phyloP scores from a whole-genome alignment of 306 rosid genomes.

The Styphnolobium japonicum region DNA sequence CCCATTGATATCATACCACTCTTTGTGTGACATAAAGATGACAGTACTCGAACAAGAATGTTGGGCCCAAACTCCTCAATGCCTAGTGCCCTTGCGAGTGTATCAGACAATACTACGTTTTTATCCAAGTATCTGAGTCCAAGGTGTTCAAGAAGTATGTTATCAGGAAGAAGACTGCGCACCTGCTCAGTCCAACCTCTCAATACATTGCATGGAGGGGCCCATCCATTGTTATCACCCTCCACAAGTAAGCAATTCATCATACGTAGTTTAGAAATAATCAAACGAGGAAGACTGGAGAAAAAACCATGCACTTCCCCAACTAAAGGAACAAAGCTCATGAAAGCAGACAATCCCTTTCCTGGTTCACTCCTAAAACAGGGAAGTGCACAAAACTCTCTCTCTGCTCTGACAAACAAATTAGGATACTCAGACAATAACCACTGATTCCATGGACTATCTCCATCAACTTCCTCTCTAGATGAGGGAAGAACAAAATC shows the following conservation, averaged over 20 bases:
- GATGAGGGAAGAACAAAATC: conserved; percentile 98
- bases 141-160: conserved; percentile 62
- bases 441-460: conserved; percentile 98
- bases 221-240: conserved; percentile 63
- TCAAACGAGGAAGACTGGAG: conserved; percentile 79
- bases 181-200: conserved; percentile 90
- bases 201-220: conserved; percentile 83
- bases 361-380: conserved; percentile 73
- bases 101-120: conserved; percentile 58
- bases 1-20: conserved; percentile 57
- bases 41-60: conserved; percentile 58
- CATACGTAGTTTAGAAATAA: conserved; percentile 67
- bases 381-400: conserved; percentile 74
- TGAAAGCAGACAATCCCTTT: conserved; percentile 80
- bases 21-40: conserved; percentile 49
- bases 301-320: conserved; percentile 98
- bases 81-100: conserved; percentile 72
- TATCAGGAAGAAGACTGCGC: conserved; percentile 60
- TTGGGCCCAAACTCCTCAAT: conserved; percentile 80
- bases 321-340: conserved; percentile 88
- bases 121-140: conserved; percentile 84
- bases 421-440: conserved; percentile 81
- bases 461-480: conserved; percentile 97
- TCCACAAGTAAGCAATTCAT: conserved; percentile 83
- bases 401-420: conserved; percentile 77